phyloP scores from a whole-genome alignment of 2,329 filamentous ascomycete genomes.

The Fonsecaea multimorphosa region DNA sequence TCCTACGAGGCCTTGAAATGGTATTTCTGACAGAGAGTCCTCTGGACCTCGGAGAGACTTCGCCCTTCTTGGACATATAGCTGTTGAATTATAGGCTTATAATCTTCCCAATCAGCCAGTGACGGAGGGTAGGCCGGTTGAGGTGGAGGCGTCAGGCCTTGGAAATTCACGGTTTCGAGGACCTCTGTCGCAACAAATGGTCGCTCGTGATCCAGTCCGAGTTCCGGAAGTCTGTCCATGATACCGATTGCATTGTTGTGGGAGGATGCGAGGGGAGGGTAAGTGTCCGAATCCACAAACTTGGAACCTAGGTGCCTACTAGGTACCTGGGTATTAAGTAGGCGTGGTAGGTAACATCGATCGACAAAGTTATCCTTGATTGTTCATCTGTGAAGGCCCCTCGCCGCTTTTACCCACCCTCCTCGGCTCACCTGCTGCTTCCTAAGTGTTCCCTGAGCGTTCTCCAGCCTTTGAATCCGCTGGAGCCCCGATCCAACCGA shows the following conservation, averaged over 20 bases:
- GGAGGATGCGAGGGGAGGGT: not conserved
- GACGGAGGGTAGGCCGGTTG: conserved; percentile 12
- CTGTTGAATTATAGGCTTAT: not conserved
- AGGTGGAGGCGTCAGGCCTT: not conserved
- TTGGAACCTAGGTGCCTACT: not conserved
- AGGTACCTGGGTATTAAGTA: too few relatives aligned
- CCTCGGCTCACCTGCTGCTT: too few relatives aligned
- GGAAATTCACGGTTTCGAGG: not conserved
- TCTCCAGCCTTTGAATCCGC: too few relatives aligned
- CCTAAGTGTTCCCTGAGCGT: too few relatives aligned
- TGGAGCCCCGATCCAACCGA: too few relatives aligned
- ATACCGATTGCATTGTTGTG: not conserved
- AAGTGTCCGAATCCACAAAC: not conserved
- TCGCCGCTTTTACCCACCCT: too few relatives aligned
- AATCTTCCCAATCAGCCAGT: conserved; percentile 14
- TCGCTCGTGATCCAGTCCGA: not conserved
- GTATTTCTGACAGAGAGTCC: conserved; percentile 10
- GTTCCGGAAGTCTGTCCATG: not conserved
- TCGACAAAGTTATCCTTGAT: too few relatives aligned
- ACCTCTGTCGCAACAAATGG: not conserved
- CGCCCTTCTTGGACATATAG: conserved; percentile 13
- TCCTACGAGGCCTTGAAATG: conserved; percentile 13
- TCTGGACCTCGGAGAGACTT: conserved; percentile 11
- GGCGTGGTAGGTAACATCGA: too few relatives aligned
- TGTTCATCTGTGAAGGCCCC: too few relatives aligned